phyloP scores from a whole-genome alignment of 1,284 basidiomycete genomes.

The Cerioporus squamosus region DNA sequence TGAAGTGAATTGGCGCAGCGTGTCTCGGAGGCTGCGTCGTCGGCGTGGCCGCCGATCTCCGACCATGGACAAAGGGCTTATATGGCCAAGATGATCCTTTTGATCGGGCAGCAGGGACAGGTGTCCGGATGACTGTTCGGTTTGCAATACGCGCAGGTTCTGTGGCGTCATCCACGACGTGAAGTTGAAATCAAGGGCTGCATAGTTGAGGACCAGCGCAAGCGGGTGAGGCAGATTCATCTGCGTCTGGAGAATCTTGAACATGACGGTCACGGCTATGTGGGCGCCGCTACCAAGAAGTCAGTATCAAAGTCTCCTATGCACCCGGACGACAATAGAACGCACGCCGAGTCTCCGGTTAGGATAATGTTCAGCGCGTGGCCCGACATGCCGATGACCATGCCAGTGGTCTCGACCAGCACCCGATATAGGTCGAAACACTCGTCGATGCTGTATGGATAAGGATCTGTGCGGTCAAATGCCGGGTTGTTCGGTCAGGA shows the following conservation, averaged over 20 bases:
- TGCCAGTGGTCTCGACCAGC: constrained; percentile 81
- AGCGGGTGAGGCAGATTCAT: constrained; percentile 63
- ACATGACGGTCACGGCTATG: constrained; percentile 81
- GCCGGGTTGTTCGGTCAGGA: constrained; percentile 5
- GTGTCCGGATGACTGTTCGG: constrained; percentile 81
- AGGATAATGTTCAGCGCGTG: constrained; percentile 76
- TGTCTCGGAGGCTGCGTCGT: constrained; percentile 61
- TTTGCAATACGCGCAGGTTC: constrained; percentile 81
- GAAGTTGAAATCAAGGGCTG: constrained; percentile 94
- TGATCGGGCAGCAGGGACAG: constrained; percentile 73
- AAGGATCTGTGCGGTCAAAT: constrained; percentile 68
- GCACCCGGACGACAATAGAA: constrained; percentile 24
- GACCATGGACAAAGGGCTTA: constrained; percentile 88
- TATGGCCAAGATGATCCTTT: constrained; percentile 88
- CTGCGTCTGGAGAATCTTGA: constrained; percentile 81
- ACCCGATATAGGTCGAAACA: constrained; percentile 89
- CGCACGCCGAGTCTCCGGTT: constrained; percentile 92
- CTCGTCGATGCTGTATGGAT: constrained; percentile 95
- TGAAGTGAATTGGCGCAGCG: constrained; percentile 29
- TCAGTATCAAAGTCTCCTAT: constrained; percentile 9
- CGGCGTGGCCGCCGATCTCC: constrained; percentile 58
- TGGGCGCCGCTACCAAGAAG: constrained; percentile 72
- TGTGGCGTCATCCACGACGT: constrained; percentile 96
- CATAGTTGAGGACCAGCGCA: constrained; percentile 83
- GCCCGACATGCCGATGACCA: constrained; percentile 85